Evolutionary conservation across 257 asterid species (phyloP).

Genomic region (Anisodus acutangulus): DNA sequence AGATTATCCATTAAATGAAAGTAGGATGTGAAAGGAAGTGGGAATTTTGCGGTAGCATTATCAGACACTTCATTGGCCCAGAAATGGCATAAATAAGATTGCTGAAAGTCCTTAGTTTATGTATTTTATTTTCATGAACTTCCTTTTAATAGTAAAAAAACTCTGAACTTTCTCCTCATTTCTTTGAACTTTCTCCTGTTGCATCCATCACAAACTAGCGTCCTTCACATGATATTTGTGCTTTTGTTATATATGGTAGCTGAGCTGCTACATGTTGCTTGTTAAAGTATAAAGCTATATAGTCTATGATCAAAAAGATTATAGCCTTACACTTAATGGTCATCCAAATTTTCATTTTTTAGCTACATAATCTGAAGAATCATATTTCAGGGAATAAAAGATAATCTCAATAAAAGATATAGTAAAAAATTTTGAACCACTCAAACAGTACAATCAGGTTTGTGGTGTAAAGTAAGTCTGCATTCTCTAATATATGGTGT

Average conservation of each 20-base stretch:
- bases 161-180: not conserved
- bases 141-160: not conserved
- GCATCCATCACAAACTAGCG: not conserved
- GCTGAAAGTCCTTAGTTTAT: slow-evolving; percentile 3
- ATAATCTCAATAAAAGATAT: not conserved
- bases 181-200: not conserved
- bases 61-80: not conserved
- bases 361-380: not conserved
- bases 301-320: not conserved
- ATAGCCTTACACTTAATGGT: not conserved
- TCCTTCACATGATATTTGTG: not conserved
- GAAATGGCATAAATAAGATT: slow-evolving; percentile 22
- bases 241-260: not conserved
- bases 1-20: not conserved
- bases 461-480: not conserved
- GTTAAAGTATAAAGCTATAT: not conserved
- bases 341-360: not conserved
- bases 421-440: not conserved
- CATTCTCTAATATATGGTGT: slow-evolving; percentile 3
- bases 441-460: not conserved
- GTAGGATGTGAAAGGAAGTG: slow-evolving; percentile 24
- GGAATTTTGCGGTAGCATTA: slow-evolving; percentile 10
- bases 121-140: slow-evolving; percentile 26
- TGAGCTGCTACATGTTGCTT: not conserved
- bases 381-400: not conserved